Evolutionary conservation across 2,329 filamentous ascomycete genomes (phyloP), one percentile per base, ranked within the genome.

Genomic region (Cryphonectria nitschkei): DNA sequence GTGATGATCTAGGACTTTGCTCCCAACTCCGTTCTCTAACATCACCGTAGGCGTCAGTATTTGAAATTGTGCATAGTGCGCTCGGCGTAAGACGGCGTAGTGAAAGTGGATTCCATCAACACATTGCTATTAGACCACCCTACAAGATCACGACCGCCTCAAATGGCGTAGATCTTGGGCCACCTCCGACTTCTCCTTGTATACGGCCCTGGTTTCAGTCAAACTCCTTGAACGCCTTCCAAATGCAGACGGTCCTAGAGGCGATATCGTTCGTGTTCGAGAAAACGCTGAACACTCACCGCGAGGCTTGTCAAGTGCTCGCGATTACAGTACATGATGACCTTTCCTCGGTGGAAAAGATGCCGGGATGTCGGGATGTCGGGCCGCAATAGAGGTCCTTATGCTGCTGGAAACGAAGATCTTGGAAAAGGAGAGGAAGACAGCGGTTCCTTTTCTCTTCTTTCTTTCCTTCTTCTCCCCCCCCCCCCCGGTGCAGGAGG

Each of bases 171-270:
- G 7, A 34, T 5, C 29, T 26, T 34, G 29, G 13, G 13, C 54
- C 54, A 3, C 52, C 46, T 16, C 52, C 52, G 14, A 41, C 60
- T 62, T 39, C 37, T 39, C 37, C 22, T 60, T 7, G 22, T 65
- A 58, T 46, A 61, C 67, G 50, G 32, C 41, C 41, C 60, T 26
- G 9, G 39, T 61, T 68, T 43, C 14, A 58, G 62, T 61, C 64
- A 43, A 43, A 56, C 50, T 65, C 65, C 26, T n/a, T 50, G 56
- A 72, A 72, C 70, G 70, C 70, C 70, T 26, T 46, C 56, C 43
- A 68, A 65, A 72, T 72, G 70, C 70, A 72, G 66, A 67, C 39
- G 50, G 22, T 13, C 34, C 54, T 58, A 34, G 54, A 6, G 29
- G 29, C 6, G 26, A 56, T 58, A 58, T 32, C 46, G 14, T 50